phyloP scores from a whole-genome alignment of 2,329 filamentous ascomycete genomes.

The Phaeosphaeriaceae sp. region DNA sequence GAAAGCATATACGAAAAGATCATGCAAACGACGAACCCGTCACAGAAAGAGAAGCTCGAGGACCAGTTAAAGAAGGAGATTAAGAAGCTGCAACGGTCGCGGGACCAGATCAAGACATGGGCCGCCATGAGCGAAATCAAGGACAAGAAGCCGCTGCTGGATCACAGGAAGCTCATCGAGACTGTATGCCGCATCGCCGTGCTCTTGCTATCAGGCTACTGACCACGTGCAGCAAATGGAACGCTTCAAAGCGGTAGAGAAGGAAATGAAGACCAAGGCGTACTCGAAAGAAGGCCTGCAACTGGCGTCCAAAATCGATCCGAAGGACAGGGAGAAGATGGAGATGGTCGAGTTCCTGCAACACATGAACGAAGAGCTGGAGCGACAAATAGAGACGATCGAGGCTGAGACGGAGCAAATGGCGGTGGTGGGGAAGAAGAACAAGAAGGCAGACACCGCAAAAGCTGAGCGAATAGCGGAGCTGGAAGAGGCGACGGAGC shows the following conservation, averaged over 20 bases:
- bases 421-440: conserved; percentile 91
- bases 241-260: conserved; percentile 99
- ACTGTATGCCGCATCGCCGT: conserved; percentile 67
- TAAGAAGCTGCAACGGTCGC: conserved; percentile 97
- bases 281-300: conserved; percentile 98
- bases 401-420: conserved; percentile 85
- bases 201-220: conserved; percentile 28
- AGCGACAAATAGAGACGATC: conserved; percentile 88
- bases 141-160: conserved; percentile 93
- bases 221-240: conserved; percentile 84
- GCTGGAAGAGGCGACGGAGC: conserved; percentile 83
- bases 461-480: conserved; percentile 90
- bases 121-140: conserved; percentile 98
- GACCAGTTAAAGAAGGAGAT: conserved; percentile 99
- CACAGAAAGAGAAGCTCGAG: conserved; percentile 97
- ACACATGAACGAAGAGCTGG: conserved; percentile 87
- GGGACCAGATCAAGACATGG: conserved; percentile 99
- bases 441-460: conserved; percentile 78
- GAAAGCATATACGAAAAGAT: conserved; percentile 98
- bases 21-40: conserved; percentile 85
- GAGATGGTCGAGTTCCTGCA: conserved; percentile 88
- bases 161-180: conserved; percentile 95
- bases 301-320: conserved; percentile 89
- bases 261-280: conserved; percentile 99
- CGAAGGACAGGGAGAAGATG: conserved; percentile 94